These are phyloP conservation scores for Mucor racemosus DNA, from an alignment of 371 early-diverging fungal species.

Conservation along the genomic window DNA sequence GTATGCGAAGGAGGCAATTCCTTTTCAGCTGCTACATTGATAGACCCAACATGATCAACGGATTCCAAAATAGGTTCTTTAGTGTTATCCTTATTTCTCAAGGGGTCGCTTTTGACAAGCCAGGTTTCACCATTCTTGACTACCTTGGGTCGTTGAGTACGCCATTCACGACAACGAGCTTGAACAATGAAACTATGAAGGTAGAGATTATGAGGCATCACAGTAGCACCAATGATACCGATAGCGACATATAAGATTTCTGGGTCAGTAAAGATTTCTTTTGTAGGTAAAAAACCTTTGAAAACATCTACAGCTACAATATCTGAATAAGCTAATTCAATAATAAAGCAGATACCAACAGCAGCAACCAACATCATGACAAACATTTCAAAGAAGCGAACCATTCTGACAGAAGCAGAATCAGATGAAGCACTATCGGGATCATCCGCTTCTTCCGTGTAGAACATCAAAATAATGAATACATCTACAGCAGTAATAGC, in stretches of 20 bases:
- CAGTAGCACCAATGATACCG: constrained; percentile 85
- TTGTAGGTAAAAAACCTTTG: constrained; percentile 70
- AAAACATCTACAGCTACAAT: constrained; percentile 67
- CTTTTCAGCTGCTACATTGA: neutral
- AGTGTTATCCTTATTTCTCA: neutral
- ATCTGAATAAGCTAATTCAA: constrained; percentile 62
- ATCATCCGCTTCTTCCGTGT: constrained; percentile 55
- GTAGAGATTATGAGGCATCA: constrained; percentile 79
- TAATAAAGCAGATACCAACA: constrained; percentile 74
- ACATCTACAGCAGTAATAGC: constrained; percentile 81
- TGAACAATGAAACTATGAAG: constrained; percentile 77
- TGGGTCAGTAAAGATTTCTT: constrained; percentile 62
- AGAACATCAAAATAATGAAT: constrained; percentile 71
- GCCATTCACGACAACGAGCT: constrained; percentile 51
- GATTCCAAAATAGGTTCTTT: neutral
- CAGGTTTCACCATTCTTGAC: constrained; percentile 18
- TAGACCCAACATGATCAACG: neutral
- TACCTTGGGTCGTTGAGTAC: constrained; percentile 32
- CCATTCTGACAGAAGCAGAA: constrained; percentile 44
- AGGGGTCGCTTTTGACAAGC: constrained; percentile 14
- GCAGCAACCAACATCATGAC: constrained; percentile 71
- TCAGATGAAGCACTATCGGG: constrained; percentile 27
- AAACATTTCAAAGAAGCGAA: constrained; percentile 69
- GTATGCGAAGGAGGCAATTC: neutral
- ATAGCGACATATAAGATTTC: constrained; percentile 75